Evolutionary conservation across 768 basidiomycete species (phyloP).

Genomic region (Russula abietina): DNA sequence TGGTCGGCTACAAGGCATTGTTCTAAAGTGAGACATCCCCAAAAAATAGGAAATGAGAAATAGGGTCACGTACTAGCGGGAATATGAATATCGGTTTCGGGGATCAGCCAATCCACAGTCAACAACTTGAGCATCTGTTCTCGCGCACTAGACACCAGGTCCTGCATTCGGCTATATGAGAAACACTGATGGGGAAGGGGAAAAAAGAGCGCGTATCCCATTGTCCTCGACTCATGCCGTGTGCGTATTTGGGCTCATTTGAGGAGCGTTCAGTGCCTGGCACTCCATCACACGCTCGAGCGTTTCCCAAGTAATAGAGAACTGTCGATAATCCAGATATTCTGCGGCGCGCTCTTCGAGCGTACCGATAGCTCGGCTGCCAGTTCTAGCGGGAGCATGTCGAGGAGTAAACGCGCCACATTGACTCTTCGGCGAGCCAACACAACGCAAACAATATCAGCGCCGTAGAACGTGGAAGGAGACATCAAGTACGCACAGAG

Average conservation of each 20-base stretch:
- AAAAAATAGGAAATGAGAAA: neutral
- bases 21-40: neutral
- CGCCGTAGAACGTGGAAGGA: neutral
- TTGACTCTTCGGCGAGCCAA: constrained; percentile 75
- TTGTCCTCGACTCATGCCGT: constrained; percentile 61
- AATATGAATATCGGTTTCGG: constrained; percentile 43
- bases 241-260: constrained; percentile 54
- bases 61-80: constrained; percentile 4
- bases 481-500: constrained; percentile 51
- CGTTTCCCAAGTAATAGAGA: constrained; percentile 69
- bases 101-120: constrained; percentile 71
- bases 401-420: constrained; percentile 56
- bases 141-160: constrained; percentile 55
- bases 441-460: neutral
- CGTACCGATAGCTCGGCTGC: constrained; percentile 51
- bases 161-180: constrained; percentile 32
- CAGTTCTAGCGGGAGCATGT: constrained; percentile 58
- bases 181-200: neutral
- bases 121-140: constrained; percentile 65
- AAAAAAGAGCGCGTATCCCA: constrained; percentile 36
- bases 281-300: constrained; percentile 56
- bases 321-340: constrained; percentile 73
- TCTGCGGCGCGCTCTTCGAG: constrained; percentile 70
- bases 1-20: constrained; percentile 38
- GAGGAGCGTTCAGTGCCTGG: constrained; percentile 49